Evolutionary conservation across 176 grass and related monocot genomes (phyloP).

Genomic region (Juncus inflexus): DNA sequence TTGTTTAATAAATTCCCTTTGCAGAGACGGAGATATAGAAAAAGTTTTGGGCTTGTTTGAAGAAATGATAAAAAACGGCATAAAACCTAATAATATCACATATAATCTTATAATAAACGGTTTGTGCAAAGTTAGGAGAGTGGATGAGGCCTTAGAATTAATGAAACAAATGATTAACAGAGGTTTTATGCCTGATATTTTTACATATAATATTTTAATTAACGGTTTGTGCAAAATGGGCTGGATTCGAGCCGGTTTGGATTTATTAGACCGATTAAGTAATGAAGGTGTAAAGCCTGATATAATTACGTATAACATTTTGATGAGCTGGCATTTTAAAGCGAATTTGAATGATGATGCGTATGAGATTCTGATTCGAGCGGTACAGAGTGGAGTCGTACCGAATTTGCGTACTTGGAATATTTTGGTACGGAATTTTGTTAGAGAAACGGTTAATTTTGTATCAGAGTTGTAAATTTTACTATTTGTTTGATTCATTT

Average conservation of each 20-base stretch:
- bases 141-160: slow-evolving; percentile 67
- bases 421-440: slow-evolving; percentile 69
- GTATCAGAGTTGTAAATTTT: slow-evolving; percentile 19
- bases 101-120: slow-evolving; percentile 78
- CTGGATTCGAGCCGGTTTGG: slow-evolving; percentile 67
- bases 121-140: slow-evolving; percentile 61
- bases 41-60: slow-evolving; percentile 45
- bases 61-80: slow-evolving; percentile 72
- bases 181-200: slow-evolving; percentile 72
- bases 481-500: too few relatives aligned
- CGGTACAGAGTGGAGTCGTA: slow-evolving; percentile 42
- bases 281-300: slow-evolving; percentile 60
- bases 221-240: slow-evolving; percentile 87
- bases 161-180: slow-evolving; percentile 72
- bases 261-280: slow-evolving; percentile 72
- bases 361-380: slow-evolving; percentile 55
- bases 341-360: slow-evolving; percentile 63
- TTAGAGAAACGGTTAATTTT: slow-evolving; percentile 35
- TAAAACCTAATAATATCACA: slow-evolving; percentile 79
- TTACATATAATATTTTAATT: slow-evolving; percentile 89
- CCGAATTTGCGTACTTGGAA: slow-evolving; percentile 66
- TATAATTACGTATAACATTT: slow-evolving; percentile 88
- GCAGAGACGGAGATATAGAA: slow-evolving; percentile 62
- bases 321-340: slow-evolving; percentile 97
- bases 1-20: slow-evolving; percentile 78